Evolutionary conservation across 225 moss, liverwort and hornwort genomes (phyloP), one percentile per base, ranked within the genome.

Genomic region (Polytrichum commune): DNA sequence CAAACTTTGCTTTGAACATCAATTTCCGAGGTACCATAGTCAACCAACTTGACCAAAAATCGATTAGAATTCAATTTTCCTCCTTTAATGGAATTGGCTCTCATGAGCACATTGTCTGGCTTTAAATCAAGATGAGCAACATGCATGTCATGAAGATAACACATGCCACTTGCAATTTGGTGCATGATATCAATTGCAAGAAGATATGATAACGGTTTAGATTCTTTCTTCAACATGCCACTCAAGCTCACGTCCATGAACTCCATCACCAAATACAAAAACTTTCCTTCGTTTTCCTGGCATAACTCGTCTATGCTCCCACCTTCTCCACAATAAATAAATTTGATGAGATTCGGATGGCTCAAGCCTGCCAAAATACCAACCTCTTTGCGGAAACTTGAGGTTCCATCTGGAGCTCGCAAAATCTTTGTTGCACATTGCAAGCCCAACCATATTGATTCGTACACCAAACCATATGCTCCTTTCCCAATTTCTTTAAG

Each of bases 281-380:
- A 8, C 0, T 33, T 1, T 8, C 1, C 26, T 1, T 26, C 1
- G 26, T 26, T 26, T 26, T 26, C 1, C 26, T 26, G 26, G 8
- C 8, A 33, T 19, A 20, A 57, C 19, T 57, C 56, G 0, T 20
- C 22, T 19, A 22, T 29, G 3, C 66, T 63, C 18, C 24, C 18
- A 18, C 32, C 24, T 58, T 3, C 64, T 19, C 78, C 73, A 60
- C 73, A 65, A 30, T 69, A 74, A 30, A 73, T 33, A 18, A 69
- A 78, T 58, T 72, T 78, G 24, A 78, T 65, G 25, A 78, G 63
- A 16, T 19, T 27, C 6, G 73, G 78, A 65, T 73, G 72, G 25
- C 65, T 78, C 38, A 69, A 60, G 33, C 38, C 7, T 19, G 58
- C 64, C 6, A 73, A 13, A 55, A 78, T 69, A 18, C 29, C 56